These are phyloP conservation scores for Colletotrichum sp. DNA, from an alignment of 2,329 filamentous ascomycete species.

Conservation along the genomic window DNA sequence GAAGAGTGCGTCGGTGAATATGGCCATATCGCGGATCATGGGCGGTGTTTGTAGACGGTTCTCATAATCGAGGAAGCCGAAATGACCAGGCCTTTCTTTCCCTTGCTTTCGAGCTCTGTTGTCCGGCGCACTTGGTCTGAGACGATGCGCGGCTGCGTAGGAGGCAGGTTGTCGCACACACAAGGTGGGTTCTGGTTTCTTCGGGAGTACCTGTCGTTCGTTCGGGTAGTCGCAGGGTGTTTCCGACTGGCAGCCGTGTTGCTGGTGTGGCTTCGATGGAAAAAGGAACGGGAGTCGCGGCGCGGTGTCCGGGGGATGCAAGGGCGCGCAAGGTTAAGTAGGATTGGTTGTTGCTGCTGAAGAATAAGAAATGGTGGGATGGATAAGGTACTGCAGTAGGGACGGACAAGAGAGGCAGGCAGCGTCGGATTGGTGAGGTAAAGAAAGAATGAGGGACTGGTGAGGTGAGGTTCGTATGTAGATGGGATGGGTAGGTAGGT, in stretches of 20 bases:
- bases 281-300: not conserved
- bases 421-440: not conserved
- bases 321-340: not conserved
- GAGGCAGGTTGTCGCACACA: not conserved
- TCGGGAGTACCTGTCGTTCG: not conserved
- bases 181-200: not conserved
- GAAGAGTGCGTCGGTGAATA: not conserved
- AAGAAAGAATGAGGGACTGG: not conserved
- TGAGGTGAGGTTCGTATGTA: not conserved
- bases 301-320: slow-evolving; percentile 1
- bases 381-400: not conserved
- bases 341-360: not conserved
- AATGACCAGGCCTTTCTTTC: not conserved
- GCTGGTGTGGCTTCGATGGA: not conserved
- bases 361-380: not conserved
- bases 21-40: slow-evolving; percentile 20
- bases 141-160: not conserved
- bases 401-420: not conserved
- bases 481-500: not conserved
- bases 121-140: not conserved
- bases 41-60: slow-evolving; percentile 8
- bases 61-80: slow-evolving; percentile 1
- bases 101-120: not conserved
- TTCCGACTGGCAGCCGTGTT: not conserved
- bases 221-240: not conserved